phyloP scores from a whole-genome alignment of 305 asterid genomes.

The Fraxinus platypoda region DNA sequence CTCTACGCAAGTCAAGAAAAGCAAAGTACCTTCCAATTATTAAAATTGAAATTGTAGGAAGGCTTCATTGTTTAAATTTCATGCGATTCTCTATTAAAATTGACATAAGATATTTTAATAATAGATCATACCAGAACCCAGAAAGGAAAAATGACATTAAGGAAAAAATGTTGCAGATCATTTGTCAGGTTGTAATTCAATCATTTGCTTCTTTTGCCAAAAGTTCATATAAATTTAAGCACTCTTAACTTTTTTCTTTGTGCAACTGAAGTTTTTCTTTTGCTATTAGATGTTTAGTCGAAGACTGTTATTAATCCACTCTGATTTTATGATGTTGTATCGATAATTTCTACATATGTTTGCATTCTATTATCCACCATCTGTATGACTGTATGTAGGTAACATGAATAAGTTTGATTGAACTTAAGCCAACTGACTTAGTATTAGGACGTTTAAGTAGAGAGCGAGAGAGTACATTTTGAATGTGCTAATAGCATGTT shows the following conservation, averaged over 20 bases:
- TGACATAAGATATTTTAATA: background rate
- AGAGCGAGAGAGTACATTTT: background rate
- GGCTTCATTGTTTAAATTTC: no score
- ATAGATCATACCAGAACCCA: background rate
- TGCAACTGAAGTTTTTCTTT: background rate
- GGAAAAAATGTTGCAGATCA: constrained; percentile 3
- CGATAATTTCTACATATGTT: no score
- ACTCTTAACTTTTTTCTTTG: background rate
- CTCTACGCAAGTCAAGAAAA: no score
- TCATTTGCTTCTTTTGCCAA: background rate
- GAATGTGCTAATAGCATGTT: background rate
- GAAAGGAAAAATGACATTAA: background rate
- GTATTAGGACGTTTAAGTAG: background rate
- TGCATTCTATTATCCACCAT: no score
- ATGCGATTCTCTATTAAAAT: no score
- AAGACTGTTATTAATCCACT: background rate
- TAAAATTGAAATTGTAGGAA: no score
- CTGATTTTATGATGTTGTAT: background rate
- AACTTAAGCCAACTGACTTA: background rate
- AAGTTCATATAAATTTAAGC: background rate
- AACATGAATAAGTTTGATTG: background rate
- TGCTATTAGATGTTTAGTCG: background rate
- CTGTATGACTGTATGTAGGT: no score
- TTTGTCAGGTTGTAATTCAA: background rate
- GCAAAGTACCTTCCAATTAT: no score